phyloP scores from a whole-genome alignment of 108 stramenopile genomes.

The Aurantiochytrium sp. region DNA sequence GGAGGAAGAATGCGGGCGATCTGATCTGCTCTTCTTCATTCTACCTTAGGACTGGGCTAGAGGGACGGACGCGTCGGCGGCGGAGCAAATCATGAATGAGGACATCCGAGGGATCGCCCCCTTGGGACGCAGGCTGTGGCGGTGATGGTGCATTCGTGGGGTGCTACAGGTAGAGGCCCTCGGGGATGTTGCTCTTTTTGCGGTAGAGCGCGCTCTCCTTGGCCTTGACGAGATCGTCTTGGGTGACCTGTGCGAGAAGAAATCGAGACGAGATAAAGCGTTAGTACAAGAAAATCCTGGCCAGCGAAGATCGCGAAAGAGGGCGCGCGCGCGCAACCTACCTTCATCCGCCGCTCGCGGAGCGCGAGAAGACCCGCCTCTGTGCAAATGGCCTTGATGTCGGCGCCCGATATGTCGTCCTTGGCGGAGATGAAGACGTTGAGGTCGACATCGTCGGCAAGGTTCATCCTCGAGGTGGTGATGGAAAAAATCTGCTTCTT shows the following conservation, averaged over 20 bases:
- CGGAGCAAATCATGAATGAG: too few relatives aligned
- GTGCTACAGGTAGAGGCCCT: slow-evolving; percentile 77
- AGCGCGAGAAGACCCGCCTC: slow-evolving; percentile 98
- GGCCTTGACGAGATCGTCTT: slow-evolving; percentile 71
- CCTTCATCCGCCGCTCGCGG: slow-evolving; percentile 97
- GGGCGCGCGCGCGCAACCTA: slow-evolving; percentile 81
- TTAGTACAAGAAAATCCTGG: too few relatives aligned
- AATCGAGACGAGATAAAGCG: too few relatives aligned
- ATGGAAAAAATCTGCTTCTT: slow-evolving; percentile 97
- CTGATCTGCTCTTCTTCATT: too few relatives aligned
- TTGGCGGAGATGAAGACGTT: slow-evolving; percentile 95
- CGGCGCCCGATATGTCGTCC: slow-evolving; percentile 96
- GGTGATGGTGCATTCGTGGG: too few relatives aligned
- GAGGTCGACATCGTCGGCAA: slow-evolving; percentile 92
- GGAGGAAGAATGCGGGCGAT: too few relatives aligned
- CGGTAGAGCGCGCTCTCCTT: slow-evolving; percentile 98
- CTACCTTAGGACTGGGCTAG: too few relatives aligned
- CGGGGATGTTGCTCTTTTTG: slow-evolving; percentile 98
- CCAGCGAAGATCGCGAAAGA: too few relatives aligned
- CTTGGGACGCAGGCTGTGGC: too few relatives aligned
- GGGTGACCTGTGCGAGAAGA: not conserved
- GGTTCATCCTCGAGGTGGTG: slow-evolving; percentile 86
- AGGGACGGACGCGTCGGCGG: too few relatives aligned
- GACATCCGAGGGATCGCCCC: too few relatives aligned
- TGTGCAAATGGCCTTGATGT: slow-evolving; percentile 97